Evolutionary conservation across 345 rosid genomes (phyloP).

Genomic region (Brassica nigra): DNA sequence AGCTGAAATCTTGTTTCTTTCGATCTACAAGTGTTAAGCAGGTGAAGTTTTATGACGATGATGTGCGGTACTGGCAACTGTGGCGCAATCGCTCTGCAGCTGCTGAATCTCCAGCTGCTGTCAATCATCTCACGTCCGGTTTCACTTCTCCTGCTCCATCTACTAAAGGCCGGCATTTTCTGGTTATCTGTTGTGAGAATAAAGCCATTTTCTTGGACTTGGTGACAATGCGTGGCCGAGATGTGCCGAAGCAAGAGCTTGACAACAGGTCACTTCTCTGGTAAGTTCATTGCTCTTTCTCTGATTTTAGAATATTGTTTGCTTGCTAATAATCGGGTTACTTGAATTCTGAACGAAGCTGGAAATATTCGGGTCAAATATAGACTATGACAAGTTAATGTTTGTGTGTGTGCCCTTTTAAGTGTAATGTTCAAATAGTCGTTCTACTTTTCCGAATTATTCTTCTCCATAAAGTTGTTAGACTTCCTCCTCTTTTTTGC

Average conservation of each 20-base stretch:
- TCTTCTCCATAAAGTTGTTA: constrained; percentile 17
- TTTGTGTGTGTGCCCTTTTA: constrained; percentile 5
- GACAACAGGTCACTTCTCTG: constrained; percentile 93
- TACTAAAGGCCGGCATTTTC: constrained; percentile 92
- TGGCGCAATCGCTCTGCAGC: constrained; percentile 93
- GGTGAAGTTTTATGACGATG: constrained; percentile 93
- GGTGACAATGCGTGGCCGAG: constrained; percentile 98
- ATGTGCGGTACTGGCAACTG: constrained; percentile 94
- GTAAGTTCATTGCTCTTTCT: constrained; percentile 43
- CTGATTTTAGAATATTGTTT: constrained; percentile 1
- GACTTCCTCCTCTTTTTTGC: constrained; percentile 36
- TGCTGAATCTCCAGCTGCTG: constrained; percentile 93
- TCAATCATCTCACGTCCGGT: constrained; percentile 73
- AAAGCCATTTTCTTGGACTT: constrained; percentile 94
- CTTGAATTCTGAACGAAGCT: neutral
- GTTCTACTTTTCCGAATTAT: neutral
- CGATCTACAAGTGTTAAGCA: constrained; percentile 74
- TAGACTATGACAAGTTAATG: constrained; percentile 2
- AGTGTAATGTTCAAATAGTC: constrained; percentile 1
- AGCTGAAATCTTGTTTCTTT: constrained; percentile 12
- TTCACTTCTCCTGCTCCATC: constrained; percentile 87
- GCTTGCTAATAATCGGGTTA: neutral
- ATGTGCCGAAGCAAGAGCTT: constrained; percentile 95
- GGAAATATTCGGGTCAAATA: neutral
- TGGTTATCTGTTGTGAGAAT: constrained; percentile 94